Conservation (phyloP, 345 rosid species). For the Nasturtium officinale region DNA sequence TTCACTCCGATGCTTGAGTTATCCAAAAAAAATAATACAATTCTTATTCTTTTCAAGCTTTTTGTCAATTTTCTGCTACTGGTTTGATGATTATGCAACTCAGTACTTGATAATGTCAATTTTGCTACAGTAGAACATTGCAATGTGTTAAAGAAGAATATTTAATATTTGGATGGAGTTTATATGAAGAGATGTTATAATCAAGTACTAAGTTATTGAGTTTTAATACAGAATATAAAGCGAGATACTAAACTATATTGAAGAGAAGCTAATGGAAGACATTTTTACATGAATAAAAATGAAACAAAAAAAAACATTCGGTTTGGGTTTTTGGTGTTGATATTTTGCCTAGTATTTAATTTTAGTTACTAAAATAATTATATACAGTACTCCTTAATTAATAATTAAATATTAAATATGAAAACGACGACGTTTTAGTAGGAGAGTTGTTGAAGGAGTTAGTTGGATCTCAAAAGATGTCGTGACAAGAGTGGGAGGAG, state of each 20-base stretch:
- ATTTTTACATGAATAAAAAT: too few relatives aligned
- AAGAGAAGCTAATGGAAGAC: too few relatives aligned
- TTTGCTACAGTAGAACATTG: neutral
- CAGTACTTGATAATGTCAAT: too few relatives aligned
- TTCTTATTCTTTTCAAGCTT: neutral
- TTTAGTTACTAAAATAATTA: too few relatives aligned
- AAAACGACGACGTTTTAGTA: too few relatives aligned
- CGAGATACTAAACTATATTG: neutral
- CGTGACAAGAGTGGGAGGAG: too few relatives aligned
- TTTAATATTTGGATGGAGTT: neutral
- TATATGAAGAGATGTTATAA: neutral
- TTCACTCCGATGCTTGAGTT: constrained; percentile 32
- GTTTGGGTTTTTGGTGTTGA: neutral
- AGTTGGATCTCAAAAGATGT: constrained; percentile 36
- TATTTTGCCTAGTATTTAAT: neutral
- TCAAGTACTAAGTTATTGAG: neutral
- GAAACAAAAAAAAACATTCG: too few relatives aligned
- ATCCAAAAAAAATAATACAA: neutral
- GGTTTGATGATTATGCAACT: too few relatives aligned
- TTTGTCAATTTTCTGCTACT: neutral
- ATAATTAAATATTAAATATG: too few relatives aligned
- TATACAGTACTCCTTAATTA: too few relatives aligned
- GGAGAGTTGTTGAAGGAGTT: too few relatives aligned
- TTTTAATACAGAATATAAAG: too few relatives aligned
- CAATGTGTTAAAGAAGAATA: neutral